A percentile compares a stretch with the other conserved stretches of the same genome.
Conservation (phyloP, 345 rosid species). For the Isatis tinctoria region DNA sequence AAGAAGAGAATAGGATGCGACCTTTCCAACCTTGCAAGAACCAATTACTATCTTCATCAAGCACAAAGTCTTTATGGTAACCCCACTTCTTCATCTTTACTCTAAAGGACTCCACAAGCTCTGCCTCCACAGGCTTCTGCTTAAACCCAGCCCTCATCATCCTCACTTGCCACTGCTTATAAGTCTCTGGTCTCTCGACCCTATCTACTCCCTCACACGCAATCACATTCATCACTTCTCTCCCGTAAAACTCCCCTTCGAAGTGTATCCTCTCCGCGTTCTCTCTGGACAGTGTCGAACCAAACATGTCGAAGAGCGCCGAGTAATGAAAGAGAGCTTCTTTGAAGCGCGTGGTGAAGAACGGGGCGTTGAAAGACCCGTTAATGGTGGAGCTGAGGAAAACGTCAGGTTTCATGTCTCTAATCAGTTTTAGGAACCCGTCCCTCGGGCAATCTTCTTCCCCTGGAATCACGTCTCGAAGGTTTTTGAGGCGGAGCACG, state of each 20-base stretch:
- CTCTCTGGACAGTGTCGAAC: conserved; percentile 43
- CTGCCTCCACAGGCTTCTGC: conserved; percentile 44
- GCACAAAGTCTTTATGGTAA: conserved; percentile 68
- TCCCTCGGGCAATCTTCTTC: conserved; percentile 55
- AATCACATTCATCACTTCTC: conserved; percentile 57
- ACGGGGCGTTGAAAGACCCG: conserved; percentile 75
- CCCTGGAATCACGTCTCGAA: conserved; percentile 57
- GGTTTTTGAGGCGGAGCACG: conserved; percentile 39
- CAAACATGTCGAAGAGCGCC: conserved; percentile 60
- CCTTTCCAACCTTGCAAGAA: conserved; percentile 95
- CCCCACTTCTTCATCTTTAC: conserved; percentile 37
- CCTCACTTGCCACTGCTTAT: conserved; percentile 75
- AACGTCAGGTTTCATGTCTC: conserved; percentile 52
- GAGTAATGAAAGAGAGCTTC: conserved; percentile 81
- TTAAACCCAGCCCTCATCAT: conserved; percentile 61
- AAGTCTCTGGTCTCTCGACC: conserved; percentile 78
- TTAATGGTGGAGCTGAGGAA: conserved; percentile 47
- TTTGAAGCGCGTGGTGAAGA: conserved; percentile 66
- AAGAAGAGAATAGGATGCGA: conserved; percentile 52
- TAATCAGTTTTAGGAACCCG: conserved; percentile 50
- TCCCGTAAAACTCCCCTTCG: conserved; percentile 63
- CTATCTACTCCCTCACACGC: conserved; percentile 84
- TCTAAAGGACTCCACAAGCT: conserved; percentile 35
- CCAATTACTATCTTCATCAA: conserved; percentile 64
- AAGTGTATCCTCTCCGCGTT: conserved; percentile 45